phyloP scores from a whole-genome alignment of 805 yeast species.

The Yarrowia sp. region DNA sequence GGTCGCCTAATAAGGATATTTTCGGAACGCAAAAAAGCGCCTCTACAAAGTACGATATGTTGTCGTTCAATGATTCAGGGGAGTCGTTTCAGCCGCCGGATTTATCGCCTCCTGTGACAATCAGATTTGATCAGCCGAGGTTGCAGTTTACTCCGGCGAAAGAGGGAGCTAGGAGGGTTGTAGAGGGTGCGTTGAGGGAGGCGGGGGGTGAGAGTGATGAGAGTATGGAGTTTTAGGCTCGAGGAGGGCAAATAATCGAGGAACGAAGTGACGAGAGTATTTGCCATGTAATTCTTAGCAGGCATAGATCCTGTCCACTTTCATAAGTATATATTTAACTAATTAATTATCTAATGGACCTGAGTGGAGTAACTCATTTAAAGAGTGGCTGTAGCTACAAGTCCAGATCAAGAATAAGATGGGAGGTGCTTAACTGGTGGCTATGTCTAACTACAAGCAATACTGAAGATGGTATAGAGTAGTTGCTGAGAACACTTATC shows the following conservation, averaged over 20 bases:
- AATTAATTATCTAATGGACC: no score
- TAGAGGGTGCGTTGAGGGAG: neutral
- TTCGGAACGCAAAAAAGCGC: neutral
- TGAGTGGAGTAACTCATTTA: no score
- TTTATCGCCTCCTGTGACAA: constrained; percentile 15
- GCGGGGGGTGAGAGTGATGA: constrained; percentile 19
- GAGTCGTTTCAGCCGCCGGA: constrained; percentile 20
- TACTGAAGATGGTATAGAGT: no score
- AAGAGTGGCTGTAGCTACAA: no score
- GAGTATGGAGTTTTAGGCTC: neutral
- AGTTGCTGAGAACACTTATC: no score
- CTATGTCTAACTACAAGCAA: no score
- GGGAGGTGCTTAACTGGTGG: no score
- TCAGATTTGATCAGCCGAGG: constrained; percentile 20
- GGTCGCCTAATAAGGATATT: constrained; percentile 3
- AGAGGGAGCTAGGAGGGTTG: constrained; percentile 23
- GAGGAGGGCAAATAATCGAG: neutral
- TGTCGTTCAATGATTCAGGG: constrained; percentile 4
- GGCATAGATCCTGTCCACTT: no score
- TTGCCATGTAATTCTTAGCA: no score
- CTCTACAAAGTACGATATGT: constrained; percentile 4
- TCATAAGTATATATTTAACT: no score
- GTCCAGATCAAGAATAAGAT: no score
- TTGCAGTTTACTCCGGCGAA: constrained; percentile 7
- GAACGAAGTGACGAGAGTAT: no score